Percentiles rank a stretch among this genome's conserved stretches.
Evolutionary conservation across 1,284 basidiomycete genomes (phyloP).

Genomic region (Apiotrichum gamsii): DNA sequence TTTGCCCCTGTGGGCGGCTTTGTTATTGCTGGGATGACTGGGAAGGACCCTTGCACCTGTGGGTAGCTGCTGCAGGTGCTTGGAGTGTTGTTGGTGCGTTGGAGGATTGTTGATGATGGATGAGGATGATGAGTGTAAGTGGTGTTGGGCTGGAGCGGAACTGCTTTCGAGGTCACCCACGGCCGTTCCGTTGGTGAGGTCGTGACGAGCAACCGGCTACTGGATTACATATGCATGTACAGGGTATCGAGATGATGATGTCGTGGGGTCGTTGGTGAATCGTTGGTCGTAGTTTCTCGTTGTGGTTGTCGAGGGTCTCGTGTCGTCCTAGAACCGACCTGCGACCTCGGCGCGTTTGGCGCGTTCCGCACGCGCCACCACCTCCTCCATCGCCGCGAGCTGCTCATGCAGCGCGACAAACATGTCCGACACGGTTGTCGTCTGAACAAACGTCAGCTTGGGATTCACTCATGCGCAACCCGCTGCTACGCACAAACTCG

Average conservation of each 20-base stretch:
- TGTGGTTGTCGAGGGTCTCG: neutral
- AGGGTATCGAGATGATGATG: neutral
- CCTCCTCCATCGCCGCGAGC: slow-evolving; percentile 33
- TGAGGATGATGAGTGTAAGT: too few species aligned
- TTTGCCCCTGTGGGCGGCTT: too few species aligned
- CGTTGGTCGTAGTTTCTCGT: neutral
- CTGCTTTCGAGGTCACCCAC: too few species aligned
- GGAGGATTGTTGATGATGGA: too few species aligned
- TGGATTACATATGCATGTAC: neutral
- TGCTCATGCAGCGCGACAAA: slow-evolving; percentile 39
- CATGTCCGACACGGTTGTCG: slow-evolving; percentile 36
- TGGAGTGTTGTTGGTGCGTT: too few species aligned
- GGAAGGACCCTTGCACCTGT: too few species aligned
- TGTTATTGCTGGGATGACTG: too few species aligned
- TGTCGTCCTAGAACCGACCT: slow-evolving; percentile 22
- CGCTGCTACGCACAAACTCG: slow-evolving; percentile 32
- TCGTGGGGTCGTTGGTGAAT: neutral
- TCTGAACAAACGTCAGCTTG: slow-evolving; percentile 19
- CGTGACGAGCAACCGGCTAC: too few species aligned
- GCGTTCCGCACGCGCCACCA: slow-evolving; percentile 28
- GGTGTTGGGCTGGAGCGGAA: too few species aligned
- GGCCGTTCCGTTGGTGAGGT: too few species aligned
- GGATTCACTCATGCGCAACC: neutral
- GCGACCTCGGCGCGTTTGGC: slow-evolving; percentile 24
- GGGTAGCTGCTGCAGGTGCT: too few species aligned